Base-by-base conservation (phyloP, 352 stramenopile genomes). In the Aphanomyces invadans region DNA sequence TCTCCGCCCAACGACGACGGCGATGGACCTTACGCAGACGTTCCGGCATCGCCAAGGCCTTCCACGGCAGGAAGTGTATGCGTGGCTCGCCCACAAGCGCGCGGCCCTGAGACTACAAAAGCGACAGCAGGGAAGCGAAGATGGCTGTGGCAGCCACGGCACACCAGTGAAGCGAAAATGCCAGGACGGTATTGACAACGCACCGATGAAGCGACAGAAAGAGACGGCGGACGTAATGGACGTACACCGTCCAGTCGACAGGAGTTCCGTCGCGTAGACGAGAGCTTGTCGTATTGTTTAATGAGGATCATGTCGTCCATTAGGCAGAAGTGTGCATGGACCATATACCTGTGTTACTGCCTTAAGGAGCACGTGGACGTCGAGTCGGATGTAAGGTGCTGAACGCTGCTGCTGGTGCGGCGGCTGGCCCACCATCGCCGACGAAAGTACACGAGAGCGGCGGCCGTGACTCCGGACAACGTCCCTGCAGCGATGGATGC, bases 21-120 rank as follows among this genome's bases (percentile, higher is more conserved):
- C 48, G 10, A 25, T 10, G 42, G 60, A 36, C 42, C 10, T 36
- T 21, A n/a, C 29, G 11, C 28, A n/a, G 60, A 55, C 17, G 19
- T 51, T 1, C n/a, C 45, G 29, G 17, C 46, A 57, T 15, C 42
- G 60, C 12, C 60, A 67, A 57, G 25, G 48, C 38, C 38, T 67
- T 3, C 60, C 60, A 28, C 38, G 60, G 4, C 28, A 49, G 11
- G 60, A 67, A 44, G 42, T 67, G 15, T 51, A 57, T 23, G 26
- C 60, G 29, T 67, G 60, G 60, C 60, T 67, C 3, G 60, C 28
- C 19, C 10, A 29, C 46, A 67, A 67, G 29, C 38, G 55, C 29
- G 29, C 17, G 49, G 49, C 49, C 7, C 29, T 21, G 29, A n/a
- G 49, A 5, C 49, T 33, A 29, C 25, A 23, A 11, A n/a, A 57